Percentiles rank a stretch among this genome's conserved stretches.
Evolutionary conservation across 140 eudicot species (phyloP).

Genomic region (Cichorium intybus): DNA sequence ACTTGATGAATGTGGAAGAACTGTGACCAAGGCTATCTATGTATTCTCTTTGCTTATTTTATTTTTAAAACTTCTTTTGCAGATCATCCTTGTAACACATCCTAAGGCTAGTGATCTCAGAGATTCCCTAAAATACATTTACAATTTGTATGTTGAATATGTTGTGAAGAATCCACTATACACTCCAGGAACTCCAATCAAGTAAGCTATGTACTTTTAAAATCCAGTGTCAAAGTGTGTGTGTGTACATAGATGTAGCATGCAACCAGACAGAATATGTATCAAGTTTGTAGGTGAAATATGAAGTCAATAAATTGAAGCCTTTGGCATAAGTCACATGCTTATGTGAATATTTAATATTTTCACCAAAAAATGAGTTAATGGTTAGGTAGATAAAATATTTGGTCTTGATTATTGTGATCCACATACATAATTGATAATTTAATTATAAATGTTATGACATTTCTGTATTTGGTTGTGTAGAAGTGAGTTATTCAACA

Average conservation of each 20-base stretch:
- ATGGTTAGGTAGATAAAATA: neutral
- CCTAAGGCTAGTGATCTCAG: constrained; percentile 93
- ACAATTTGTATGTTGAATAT: constrained; percentile 95
- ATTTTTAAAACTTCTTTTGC: constrained; percentile 17
- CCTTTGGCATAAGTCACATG: neutral
- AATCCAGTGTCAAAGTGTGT: neutral
- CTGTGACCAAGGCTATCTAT: neutral
- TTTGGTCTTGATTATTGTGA: neutral
- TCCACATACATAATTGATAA: neutral
- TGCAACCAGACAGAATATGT: neutral
- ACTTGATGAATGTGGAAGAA: neutral
- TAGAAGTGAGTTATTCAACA: constrained; percentile 80
- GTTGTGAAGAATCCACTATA: constrained; percentile 98
- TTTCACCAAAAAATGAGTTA: neutral
- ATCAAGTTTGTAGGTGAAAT: neutral
- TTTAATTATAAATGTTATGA: neutral
- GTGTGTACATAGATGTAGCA: neutral
- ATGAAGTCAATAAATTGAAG: neutral
- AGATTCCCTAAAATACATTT: constrained; percentile 87
- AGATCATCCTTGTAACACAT: constrained; percentile 93
- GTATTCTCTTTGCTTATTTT: neutral
- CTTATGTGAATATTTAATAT: neutral
- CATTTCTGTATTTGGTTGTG: constrained; percentile 25
- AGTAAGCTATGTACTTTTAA: constrained; percentile 38
- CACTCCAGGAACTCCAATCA: constrained; percentile 88